Evolutionary conservation across 805 yeast genomes (phyloP).

Genomic region (Cyberlindnera suaveolens): DNA sequence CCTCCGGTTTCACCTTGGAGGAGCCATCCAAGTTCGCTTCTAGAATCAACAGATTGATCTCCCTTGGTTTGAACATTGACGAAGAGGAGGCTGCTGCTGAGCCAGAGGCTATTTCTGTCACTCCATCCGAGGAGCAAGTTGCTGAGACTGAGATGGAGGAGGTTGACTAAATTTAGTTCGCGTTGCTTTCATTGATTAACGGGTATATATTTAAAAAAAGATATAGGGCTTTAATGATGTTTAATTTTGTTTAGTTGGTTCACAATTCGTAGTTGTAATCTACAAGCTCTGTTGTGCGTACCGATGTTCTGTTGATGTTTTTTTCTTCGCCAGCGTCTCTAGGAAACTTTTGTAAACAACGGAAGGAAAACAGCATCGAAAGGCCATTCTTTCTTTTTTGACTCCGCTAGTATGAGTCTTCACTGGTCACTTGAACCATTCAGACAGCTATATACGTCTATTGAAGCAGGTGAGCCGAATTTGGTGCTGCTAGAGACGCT

Average conservation of each 20-base stretch:
- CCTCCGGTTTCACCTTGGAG: constrained; percentile 98
- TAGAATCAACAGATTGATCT: constrained; percentile 96
- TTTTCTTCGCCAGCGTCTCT: no score
- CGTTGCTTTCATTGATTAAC: no score
- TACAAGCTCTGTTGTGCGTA: no score
- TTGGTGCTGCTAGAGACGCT: constrained; percentile 23
- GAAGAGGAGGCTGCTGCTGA: constrained; percentile 66
- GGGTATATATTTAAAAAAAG: no score
- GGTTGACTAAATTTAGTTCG: constrained; percentile 62
- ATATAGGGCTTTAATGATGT: no score
- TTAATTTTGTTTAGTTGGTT: no score
- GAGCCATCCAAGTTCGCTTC: constrained; percentile 97
- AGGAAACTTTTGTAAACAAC: no score
- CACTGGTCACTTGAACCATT: constrained; percentile 21
- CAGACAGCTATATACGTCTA: constrained; percentile 11
- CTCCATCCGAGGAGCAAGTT: constrained; percentile 48
- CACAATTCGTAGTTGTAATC: no score
- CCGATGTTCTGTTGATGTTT: no score
- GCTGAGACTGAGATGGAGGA: constrained; percentile 98
- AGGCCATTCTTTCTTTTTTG: no score
- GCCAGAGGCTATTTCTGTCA: constrained; percentile 62
- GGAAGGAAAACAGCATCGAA: no score
- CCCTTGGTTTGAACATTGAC: constrained; percentile 97
- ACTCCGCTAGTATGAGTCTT: constrained; percentile 7
- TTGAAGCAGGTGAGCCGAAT: constrained; percentile 12